Percentiles rank a stretch among this genome's conserved stretches.
phyloP scores from a whole-genome alignment of 164 flowering plant species.

The Warburgia ugandensis region DNA sequence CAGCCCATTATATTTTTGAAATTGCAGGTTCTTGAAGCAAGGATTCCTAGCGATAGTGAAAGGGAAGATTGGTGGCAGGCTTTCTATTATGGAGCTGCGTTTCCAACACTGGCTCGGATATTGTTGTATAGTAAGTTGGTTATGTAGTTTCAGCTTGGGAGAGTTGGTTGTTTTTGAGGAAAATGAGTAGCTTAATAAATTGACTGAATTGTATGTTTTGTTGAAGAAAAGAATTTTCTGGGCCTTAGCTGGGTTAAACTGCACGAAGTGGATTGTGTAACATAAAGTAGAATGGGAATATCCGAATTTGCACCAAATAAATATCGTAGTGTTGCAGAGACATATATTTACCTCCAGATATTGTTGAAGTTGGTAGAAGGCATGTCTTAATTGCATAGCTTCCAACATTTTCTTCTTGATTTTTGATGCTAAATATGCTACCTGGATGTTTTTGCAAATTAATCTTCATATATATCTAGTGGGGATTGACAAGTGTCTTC shows the following conservation, averaged over 20 bases:
- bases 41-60: conserved; percentile 28
- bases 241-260: not conserved
- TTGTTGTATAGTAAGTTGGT: conserved; percentile 46
- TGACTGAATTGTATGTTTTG: not conserved
- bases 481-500: not conserved
- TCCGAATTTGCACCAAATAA: too few species aligned
- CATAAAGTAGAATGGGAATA: too few species aligned
- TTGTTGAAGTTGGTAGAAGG: too few species aligned
- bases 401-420: too few species aligned
- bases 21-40: conserved; percentile 8
- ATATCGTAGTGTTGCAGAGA: too few species aligned
- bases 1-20: not conserved
- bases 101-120: conserved; percentile 56
- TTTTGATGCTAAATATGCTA: too few species aligned
- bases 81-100: conserved; percentile 67
- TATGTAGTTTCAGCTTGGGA: not conserved
- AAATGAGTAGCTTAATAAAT: too few species aligned
- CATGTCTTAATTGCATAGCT: too few species aligned
- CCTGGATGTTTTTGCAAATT: too few species aligned
- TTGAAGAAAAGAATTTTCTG: not conserved
- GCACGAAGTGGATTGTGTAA: too few species aligned
- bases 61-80: conserved; percentile 43
- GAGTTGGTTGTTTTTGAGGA: too few species aligned
- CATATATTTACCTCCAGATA: too few species aligned
- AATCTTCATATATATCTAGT: not conserved